Evolutionary conservation across 2,329 filamentous ascomycete genomes (phyloP), one percentile per base, ranked within the genome.

Genomic region (Celoporthe dispersa): DNA sequence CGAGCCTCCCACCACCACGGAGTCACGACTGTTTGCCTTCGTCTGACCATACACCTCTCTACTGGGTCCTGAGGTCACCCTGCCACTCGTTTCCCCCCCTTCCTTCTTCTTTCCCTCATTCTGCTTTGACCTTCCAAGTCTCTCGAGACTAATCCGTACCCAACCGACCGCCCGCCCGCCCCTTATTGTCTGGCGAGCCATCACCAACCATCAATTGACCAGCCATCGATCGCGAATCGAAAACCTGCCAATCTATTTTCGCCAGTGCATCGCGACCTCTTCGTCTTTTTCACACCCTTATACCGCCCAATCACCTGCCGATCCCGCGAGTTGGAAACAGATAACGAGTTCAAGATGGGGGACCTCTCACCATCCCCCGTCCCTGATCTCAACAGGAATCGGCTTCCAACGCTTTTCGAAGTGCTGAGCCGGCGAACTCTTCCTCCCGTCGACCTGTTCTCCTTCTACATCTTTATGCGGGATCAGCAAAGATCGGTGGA

Each of bases 391-490:
- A 81, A 82, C 74, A 91, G 96, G 77, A 97, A 97, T 79, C 89
- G 96, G 74, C 88, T 99, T 70, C 96, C 96, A 62, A 98, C 94
- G 1, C 88, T 99, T 66, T 98, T 97, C 79, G 97, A 99, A 82
- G 96, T 99, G 68, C 85, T 99, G 72, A 97, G 94, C 79, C 90
- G 97, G 75, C 91, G 94, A 73, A 99, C 96, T n/a, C 87, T 97
- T 28, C 93, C 97, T 64, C 96, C 96, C 0, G 95, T 99, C 70
- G 97, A 99, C 78, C 86, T 99, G 14, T 99, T 97, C 81, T 98
- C 94, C 1, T 99, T 99, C 84, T 99, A 99, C 83, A 99, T 99
- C 76, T 99, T 97, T 83, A 99, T 99, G 96, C 90, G 96, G 77
- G 97, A 99, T 80, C 94, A 98, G 82, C 96, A 99, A 81, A 90